Percentiles rank a stretch among this genome's conserved stretches.
These are phyloP conservation scores for Tricholoma sp. DNA, from an alignment of 768 basidiomycete species.

Conservation along the genomic window DNA sequence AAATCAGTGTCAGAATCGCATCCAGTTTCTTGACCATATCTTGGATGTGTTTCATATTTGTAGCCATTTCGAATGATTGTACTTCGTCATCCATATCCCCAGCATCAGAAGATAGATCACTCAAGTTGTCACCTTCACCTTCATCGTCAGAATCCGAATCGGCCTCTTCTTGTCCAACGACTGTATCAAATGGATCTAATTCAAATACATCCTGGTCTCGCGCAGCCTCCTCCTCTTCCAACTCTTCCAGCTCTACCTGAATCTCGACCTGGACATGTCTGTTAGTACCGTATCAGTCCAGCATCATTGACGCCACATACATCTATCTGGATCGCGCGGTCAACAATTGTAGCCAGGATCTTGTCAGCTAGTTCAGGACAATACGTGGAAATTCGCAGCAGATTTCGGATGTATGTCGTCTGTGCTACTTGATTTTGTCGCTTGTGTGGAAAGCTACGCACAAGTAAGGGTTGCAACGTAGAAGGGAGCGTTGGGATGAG, in stretches of 20 bases:
- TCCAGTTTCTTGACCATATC: slow-evolving; percentile 94
- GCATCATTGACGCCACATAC: slow-evolving; percentile 42
- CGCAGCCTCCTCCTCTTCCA: slow-evolving; percentile 62
- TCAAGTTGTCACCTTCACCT: slow-evolving; percentile 50
- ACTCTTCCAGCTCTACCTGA: slow-evolving; percentile 89
- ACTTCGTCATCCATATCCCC: slow-evolving; percentile 42
- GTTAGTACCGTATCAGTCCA: neutral
- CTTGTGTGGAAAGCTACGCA: slow-evolving; percentile 89
- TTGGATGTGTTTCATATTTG: slow-evolving; percentile 63
- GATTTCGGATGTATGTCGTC: slow-evolving; percentile 86
- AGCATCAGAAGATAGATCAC: slow-evolving; percentile 73
- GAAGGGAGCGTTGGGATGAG: slow-evolving; percentile 90
- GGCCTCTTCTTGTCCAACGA: slow-evolving; percentile 69
- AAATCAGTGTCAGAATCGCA: slow-evolving; percentile 75
- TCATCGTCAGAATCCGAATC: slow-evolving; percentile 50
- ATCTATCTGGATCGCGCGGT: slow-evolving; percentile 94
- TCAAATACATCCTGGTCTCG: slow-evolving; percentile 62
- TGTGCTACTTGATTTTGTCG: slow-evolving; percentile 76
- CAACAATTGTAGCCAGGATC: slow-evolving; percentile 81
- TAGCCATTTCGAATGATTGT: slow-evolving; percentile 36
- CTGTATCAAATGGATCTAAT: slow-evolving; percentile 81
- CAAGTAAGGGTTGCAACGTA: slow-evolving; percentile 79
- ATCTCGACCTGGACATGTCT: slow-evolving; percentile 75
- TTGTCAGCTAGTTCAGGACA: slow-evolving; percentile 84
- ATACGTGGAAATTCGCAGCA: slow-evolving; percentile 77